Evolutionary conservation across 2,329 filamentous ascomycete genomes (phyloP).

Genomic region (Diaporthe sp.): DNA sequence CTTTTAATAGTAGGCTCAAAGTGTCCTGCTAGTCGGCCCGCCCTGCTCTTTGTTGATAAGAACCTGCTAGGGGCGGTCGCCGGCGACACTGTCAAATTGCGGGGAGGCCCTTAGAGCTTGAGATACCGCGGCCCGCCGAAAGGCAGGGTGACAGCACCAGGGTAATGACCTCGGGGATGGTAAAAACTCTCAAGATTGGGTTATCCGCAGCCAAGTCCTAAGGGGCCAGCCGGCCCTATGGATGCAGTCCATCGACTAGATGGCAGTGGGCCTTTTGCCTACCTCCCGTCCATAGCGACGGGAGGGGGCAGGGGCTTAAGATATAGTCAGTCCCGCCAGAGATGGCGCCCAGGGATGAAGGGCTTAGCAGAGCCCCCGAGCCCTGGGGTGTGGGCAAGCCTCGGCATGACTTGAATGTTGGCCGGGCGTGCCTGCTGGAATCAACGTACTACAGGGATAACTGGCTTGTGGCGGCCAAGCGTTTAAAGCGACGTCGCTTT

Average conservation of each 20-base stretch:
- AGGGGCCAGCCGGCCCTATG: background rate
- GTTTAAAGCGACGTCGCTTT: background rate
- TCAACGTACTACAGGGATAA: background rate
- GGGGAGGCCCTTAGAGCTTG: background rate
- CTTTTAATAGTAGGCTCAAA: background rate
- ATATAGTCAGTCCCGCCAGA: background rate
- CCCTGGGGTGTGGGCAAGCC: background rate
- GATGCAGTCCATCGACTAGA: background rate
- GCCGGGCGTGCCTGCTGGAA: background rate
- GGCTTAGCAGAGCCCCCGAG: background rate
- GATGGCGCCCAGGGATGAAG: background rate
- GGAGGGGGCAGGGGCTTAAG: background rate
- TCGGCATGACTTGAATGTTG: too few species aligned
- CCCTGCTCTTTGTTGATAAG: background rate
- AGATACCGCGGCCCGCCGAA: background rate
- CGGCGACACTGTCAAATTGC: background rate
- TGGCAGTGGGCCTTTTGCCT: background rate
- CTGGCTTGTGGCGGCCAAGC: background rate
- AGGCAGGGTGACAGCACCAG: background rate
- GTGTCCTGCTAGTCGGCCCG: background rate
- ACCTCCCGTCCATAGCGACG: too few species aligned
- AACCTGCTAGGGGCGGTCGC: background rate
- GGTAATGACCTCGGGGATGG: background rate
- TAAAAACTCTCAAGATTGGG: background rate
- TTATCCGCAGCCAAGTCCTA: background rate